Percentiles rank a stretch among this genome's conserved stretches.
Evolutionary conservation across 1,284 basidiomycete species (phyloP).

Genomic region (Testicularia cyperi): DNA sequence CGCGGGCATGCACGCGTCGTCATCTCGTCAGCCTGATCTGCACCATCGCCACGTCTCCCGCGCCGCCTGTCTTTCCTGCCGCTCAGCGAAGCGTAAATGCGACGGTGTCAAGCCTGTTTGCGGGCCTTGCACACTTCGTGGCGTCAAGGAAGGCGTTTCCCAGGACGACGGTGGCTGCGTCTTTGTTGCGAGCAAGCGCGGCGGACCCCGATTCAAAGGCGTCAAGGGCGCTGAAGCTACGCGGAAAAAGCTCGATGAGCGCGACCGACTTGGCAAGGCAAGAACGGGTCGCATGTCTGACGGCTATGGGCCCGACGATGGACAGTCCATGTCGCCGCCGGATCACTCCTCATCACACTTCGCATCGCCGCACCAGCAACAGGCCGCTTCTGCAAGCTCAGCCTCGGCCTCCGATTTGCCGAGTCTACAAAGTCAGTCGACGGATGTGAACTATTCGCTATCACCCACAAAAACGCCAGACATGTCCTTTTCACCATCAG

Average conservation of each 20-base stretch:
- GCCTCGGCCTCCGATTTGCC: background rate
- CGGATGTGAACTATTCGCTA: background rate
- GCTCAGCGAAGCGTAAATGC: slow-evolving; percentile 49
- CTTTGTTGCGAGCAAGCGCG: slow-evolving; percentile 47
- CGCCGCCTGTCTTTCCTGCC: slow-evolving; percentile 49
- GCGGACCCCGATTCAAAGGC: slow-evolving; percentile 52
- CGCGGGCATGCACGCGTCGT: slow-evolving; percentile 9
- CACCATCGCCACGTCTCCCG: slow-evolving; percentile 39
- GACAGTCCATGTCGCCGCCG: slow-evolving; percentile 20
- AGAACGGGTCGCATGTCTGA: slow-evolving; percentile 5
- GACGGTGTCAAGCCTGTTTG: slow-evolving; percentile 48
- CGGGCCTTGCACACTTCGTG: slow-evolving; percentile 40
- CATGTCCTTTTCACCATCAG: background rate
- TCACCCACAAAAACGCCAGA: background rate
- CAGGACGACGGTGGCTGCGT: slow-evolving; percentile 42
- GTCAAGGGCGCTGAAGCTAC: slow-evolving; percentile 42
- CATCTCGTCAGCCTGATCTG: slow-evolving; percentile 12
- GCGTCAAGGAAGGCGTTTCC: slow-evolving; percentile 32
- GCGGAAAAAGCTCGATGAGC: slow-evolving; percentile 38
- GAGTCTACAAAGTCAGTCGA: background rate
- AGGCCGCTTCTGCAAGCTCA: background rate
- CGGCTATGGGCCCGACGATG: slow-evolving; percentile 13
- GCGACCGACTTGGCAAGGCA: slow-evolving; percentile 23
- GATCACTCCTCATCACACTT: slow-evolving; percentile 7
- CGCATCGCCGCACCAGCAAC: background rate